Evolutionary conservation across 2,329 filamentous ascomycete genomes (phyloP), one percentile per base, ranked within the genome.

Genomic region (Venturia pyrina): DNA sequence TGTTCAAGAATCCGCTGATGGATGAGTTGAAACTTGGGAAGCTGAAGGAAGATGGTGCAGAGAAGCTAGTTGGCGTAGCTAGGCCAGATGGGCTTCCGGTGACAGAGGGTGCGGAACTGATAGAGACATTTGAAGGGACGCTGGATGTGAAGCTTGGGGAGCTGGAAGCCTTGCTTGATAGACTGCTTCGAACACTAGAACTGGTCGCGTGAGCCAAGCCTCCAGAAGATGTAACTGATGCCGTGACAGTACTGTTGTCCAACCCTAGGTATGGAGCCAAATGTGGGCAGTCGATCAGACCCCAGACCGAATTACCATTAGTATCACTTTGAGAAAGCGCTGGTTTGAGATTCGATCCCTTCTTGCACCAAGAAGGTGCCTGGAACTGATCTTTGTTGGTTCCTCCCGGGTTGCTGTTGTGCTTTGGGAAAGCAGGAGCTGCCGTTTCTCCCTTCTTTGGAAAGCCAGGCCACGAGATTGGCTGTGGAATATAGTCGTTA

Each of bases 301-400:
- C 73, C 73, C 73, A 74, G 19, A 70, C 65, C 2, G 72, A 73
- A 56, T 72, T 69, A 3, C 73, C 73, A 63, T 72, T 73, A 62
- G 72, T 70, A 46, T 71, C 63, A 2, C 66, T 65, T 48, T 71
- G 71, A 34, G 70, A 66, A 11, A 74, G 63, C 17, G 69, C 70
- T 17, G 71, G 61, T 1, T 67, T 65, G 32, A 73, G 66, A 48
- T 72, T 70, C 8, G 68, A 64, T 17, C 21, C 56, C 44, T 72
- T 72, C 1, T 70, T 69, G 56, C 72, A 65, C 73, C 73, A 74
- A 41, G 69, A 71, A 28, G 73, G 73, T 10, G 69, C 72, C 37
- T 66, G 37, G 40, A 44, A 66, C 28, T 66, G 17, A n/a, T 32
- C 57, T 17, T 57, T 57, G 60, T 43, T 34, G 24, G 13, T n/a